A percentile compares a stretch with the other conserved stretches of the same genome.
These are phyloP conservation scores for Anacardium occidentale DNA, from an alignment of 345 rosid species.

Conservation along the genomic window DNA sequence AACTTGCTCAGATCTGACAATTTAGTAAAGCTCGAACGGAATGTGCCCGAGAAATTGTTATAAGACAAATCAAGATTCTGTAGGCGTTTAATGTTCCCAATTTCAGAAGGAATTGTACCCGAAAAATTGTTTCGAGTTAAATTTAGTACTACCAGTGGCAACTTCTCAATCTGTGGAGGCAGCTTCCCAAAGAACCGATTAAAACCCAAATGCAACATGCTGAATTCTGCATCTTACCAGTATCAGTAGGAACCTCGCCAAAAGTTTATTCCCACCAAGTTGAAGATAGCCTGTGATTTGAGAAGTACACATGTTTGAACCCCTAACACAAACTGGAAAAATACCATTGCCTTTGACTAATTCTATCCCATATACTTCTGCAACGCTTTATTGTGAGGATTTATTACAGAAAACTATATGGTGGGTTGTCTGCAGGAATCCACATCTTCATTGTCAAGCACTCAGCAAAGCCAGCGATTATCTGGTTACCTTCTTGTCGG, in stretches of 20 bases:
- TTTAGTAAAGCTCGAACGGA: constrained; percentile 58
- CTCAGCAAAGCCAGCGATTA: constrained; percentile 66
- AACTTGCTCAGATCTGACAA: constrained; percentile 70
- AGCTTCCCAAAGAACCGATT: constrained; percentile 55
- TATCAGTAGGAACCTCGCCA: constrained; percentile 64
- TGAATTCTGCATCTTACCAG: constrained; percentile 57
- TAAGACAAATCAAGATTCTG: constrained; percentile 76
- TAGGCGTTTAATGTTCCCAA: constrained; percentile 61
- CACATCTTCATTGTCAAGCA: constrained; percentile 80
- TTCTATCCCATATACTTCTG: constrained; percentile 66
- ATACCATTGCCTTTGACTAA: constrained; percentile 67
- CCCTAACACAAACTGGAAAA: constrained; percentile 55
- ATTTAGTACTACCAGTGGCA: constrained; percentile 79
- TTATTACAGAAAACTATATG: constrained; percentile 67
- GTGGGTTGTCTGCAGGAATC: constrained; percentile 92
- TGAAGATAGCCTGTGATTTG: constrained; percentile 77
- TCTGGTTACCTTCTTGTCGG: constrained; percentile 23
- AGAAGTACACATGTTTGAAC: constrained; percentile 31
- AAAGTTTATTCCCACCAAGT: constrained; percentile 64
- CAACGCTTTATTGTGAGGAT: constrained; percentile 74
- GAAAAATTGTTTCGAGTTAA: constrained; percentile 56
- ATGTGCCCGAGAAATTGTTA: constrained; percentile 83
- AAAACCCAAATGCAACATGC: constrained; percentile 68
- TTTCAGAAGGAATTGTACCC: constrained; percentile 63
- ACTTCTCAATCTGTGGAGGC: constrained; percentile 52